Conservation (phyloP, 768 basidiomycete species). For the Lepiota venenata region DNA sequence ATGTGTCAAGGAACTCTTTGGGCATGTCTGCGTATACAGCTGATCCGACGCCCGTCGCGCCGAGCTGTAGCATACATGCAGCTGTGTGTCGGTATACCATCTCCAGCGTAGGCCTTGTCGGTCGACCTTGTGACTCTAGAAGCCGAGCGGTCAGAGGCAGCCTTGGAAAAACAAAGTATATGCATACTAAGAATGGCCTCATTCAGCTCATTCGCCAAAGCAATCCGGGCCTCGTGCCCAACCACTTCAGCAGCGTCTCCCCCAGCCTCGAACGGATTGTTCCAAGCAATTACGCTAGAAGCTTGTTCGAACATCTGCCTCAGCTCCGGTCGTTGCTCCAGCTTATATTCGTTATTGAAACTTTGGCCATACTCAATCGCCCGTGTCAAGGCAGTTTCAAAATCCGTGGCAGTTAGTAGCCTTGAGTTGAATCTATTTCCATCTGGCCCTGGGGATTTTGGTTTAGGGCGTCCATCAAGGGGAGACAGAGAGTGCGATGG, state of each 20-base stretch:
- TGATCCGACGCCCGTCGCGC: slow-evolving; percentile 64
- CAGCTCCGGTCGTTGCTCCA: slow-evolving; percentile 59
- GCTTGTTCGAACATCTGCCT: slow-evolving; percentile 68
- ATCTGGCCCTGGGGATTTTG: slow-evolving; percentile 8
- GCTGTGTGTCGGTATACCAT: slow-evolving; percentile 73
- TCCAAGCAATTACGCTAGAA: slow-evolving; percentile 77
- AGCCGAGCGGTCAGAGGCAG: slow-evolving; percentile 6
- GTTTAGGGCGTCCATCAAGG: background rate
- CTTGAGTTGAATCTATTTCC: slow-evolving; percentile 13
- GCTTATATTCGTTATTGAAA: slow-evolving; percentile 65
- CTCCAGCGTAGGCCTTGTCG: slow-evolving; percentile 69
- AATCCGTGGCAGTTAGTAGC: slow-evolving; percentile 23
- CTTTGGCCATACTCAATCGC: slow-evolving; percentile 75
- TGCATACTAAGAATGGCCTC: slow-evolving; percentile 75
- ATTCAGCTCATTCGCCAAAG: slow-evolving; percentile 75
- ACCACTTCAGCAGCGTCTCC: slow-evolving; percentile 66
- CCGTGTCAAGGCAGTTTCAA: slow-evolving; percentile 56
- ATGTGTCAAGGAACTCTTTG: slow-evolving; percentile 62
- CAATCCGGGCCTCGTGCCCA: slow-evolving; percentile 60
- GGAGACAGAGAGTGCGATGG: background rate
- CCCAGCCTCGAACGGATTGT: slow-evolving; percentile 65
- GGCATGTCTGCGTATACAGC: slow-evolving; percentile 82
- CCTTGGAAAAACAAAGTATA: background rate
- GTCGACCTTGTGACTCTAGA: slow-evolving; percentile 75
- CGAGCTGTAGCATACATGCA: slow-evolving; percentile 68